Evolutionary conservation across 1,284 basidiomycete genomes (phyloP), one percentile per base, ranked within the genome.

Genomic region (Tilletia caries): DNA sequence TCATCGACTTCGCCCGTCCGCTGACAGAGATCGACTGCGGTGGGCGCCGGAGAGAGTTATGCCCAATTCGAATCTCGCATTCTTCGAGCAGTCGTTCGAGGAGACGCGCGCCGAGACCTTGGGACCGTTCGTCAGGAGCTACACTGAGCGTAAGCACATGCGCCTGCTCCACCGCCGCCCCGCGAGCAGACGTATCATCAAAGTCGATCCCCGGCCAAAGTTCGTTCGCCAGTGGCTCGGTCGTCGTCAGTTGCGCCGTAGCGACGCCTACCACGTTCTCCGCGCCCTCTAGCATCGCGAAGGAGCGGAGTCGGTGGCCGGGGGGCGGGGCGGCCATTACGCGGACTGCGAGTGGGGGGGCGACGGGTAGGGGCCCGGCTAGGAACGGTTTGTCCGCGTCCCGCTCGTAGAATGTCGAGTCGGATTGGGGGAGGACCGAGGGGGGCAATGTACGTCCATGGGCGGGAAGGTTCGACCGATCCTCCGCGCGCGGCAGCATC

Each of bases 191-290:
- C 27, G 41, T 66, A 32, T 54, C 50, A 25, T 58, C 62, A 13
- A 66, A 10, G 10, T 70, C 69, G 25, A 70, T 32, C 29, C 69
- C 69, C 20, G 69, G 69, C 69, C 69, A 70, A 20, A 60, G 66
- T 50, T 46, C 41, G 52, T 41, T 58, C 41, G 41, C 46, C 27
- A 58, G 72, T 20, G 15, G 58, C 18, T 25, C 46, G 37, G 67
- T 67, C 70, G 13, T 69, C 70, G 20, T 71, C 69, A 34, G 10
- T 34, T 48, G 48, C 13, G 79, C 79, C 4, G 72, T 73, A 1
- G 74, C 75, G 1, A 80, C 79, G 3, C 76, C 79, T 18, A 79
- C 65, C n/a, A 80, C 75, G 34, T 71, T 75, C 60, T 80, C 79
- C 13, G 66, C 67, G 32, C 78, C 75, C 23, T 62, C 58, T 18